Percentiles rank a stretch among this genome's conserved stretches.
Evolutionary conservation across 2,329 filamentous ascomycete genomes (phyloP).

Genomic region (Fusarium pseudograminearum): DNA sequence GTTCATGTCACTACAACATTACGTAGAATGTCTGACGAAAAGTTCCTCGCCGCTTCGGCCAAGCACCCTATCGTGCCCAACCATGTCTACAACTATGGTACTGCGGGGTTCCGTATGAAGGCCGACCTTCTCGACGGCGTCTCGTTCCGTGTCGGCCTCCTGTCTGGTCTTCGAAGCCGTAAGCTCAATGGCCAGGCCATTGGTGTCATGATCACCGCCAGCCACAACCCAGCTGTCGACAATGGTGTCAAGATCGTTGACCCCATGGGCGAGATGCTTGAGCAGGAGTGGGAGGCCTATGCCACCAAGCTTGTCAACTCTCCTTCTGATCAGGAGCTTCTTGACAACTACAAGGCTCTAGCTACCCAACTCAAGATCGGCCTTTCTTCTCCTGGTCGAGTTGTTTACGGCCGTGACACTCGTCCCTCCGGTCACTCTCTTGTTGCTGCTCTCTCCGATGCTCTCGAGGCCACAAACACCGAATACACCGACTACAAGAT

Average conservation of each 20-base stretch:
- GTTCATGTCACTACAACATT: conserved; percentile 7
- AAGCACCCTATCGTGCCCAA: conserved; percentile 70
- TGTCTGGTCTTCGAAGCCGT: conserved; percentile 88
- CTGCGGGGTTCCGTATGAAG: conserved; percentile 76
- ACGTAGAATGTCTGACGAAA: conserved; percentile 61
- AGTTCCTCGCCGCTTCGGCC: conserved; percentile 70
- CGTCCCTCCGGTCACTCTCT: conserved; percentile 90
- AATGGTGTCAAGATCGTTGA: conserved; percentile 97
- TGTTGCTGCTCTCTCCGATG: conserved; percentile 81
- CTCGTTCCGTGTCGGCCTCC: conserved; percentile 89
- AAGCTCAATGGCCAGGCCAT: conserved; percentile 92
- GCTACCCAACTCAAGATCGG: conserved; percentile 82
- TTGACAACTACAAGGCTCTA: conserved; percentile 80
- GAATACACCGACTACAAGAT: conserved; percentile 88
- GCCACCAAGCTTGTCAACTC: conserved; percentile 92
- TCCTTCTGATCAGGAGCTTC: conserved; percentile 77
- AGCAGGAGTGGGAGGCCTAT: conserved; percentile 92
- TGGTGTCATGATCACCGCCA: conserved; percentile 96
- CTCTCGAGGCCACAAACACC: conserved; percentile 79
- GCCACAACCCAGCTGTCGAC: conserved; percentile 89
- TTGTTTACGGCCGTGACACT: conserved; percentile 93
- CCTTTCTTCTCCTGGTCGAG: conserved; percentile 75
- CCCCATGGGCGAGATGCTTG: conserved; percentile 97
- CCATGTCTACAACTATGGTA: conserved; percentile 73
- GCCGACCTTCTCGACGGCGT: conserved; percentile 89